These are phyloP conservation scores for Anacardium occidentale DNA, from an alignment of 345 rosid genomes.

Conservation along the genomic window DNA sequence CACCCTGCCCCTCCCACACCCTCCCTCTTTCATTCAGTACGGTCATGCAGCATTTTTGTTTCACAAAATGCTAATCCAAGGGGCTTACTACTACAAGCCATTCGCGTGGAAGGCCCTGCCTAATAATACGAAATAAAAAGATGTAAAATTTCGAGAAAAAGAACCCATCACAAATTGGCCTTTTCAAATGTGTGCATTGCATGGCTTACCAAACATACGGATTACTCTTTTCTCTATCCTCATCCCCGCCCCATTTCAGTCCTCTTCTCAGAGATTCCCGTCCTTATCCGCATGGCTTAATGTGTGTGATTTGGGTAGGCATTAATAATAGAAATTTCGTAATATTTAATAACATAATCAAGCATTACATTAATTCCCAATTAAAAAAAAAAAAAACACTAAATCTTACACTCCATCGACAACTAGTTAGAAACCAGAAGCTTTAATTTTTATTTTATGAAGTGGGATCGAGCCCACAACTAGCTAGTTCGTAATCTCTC, in stretches of 20 bases:
- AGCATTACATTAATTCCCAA: neutral
- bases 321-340: too few species aligned
- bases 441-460: neutral
- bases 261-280: neutral
- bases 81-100: neutral
- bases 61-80: too few species aligned
- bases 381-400: too few species aligned
- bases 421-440: neutral
- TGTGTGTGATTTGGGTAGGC: too few species aligned
- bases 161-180: neutral
- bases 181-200: neutral
- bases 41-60: too few species aligned
- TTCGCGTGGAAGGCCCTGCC: conserved; percentile 12
- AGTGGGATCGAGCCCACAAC: neutral
- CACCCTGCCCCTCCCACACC: too few species aligned
- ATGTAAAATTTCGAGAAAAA: neutral
- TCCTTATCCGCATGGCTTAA: too few species aligned
- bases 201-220: too few species aligned
- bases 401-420: neutral
- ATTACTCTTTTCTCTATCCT: too few species aligned
- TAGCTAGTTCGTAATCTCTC: too few species aligned
- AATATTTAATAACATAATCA: too few species aligned
- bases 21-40: too few species aligned
- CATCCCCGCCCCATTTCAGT: neutral
- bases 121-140: neutral